Base-by-base conservation (phyloP, 352 stramenopile genomes). In the Phytophthora crassamura region DNA sequence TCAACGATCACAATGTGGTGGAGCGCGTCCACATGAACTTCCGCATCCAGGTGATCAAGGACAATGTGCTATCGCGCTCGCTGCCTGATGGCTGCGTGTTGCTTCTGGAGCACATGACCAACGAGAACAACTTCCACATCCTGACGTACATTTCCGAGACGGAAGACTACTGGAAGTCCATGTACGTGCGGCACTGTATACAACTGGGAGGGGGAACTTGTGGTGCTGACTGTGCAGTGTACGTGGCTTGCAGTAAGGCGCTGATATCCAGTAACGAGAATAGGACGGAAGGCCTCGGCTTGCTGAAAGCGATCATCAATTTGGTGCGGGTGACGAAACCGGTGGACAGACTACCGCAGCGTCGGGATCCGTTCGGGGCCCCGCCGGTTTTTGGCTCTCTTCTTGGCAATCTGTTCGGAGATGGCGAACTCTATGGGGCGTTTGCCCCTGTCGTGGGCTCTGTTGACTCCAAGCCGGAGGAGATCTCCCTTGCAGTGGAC, bases 61-160 rank as follows among this genome's bases (percentile, higher is more conserved):
- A 95, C 64, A 94, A 93, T 49, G 80, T 95, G 41, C 45, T 95
- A 15, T 86, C 84, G 36, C 82, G 87, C n/a, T 87, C 83, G 38
- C 55, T 95, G 8, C 84, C 85, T 0, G 87, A 95, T 56, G 78
- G 81, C 47, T 86, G 81, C 22, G 81, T 89, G 34, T 77, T 93
- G 45, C 83, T 93, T 75, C 64, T 95, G 25, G 86, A 93, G 34
- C 84, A 92, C 52, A 85, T 95, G 59, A 58, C 84, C 41, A 94
- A 94, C 64, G 87, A 95, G 51, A 93, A 95, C 74, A 95, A 92
- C 59, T 93, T 81, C 59, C 65, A 88, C 58, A 95, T 95, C 40
- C 64, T 95, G 25, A 82, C 84, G 42, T 95, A 91, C 52, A 86
- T 95, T 58, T 88, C 74, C 11, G 84, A 94, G 54, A 76, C 74